Evolutionary conservation across 306 rosid species (phyloP), one percentile per base, ranked within the genome.

Genomic region (Glycine soja): DNA sequence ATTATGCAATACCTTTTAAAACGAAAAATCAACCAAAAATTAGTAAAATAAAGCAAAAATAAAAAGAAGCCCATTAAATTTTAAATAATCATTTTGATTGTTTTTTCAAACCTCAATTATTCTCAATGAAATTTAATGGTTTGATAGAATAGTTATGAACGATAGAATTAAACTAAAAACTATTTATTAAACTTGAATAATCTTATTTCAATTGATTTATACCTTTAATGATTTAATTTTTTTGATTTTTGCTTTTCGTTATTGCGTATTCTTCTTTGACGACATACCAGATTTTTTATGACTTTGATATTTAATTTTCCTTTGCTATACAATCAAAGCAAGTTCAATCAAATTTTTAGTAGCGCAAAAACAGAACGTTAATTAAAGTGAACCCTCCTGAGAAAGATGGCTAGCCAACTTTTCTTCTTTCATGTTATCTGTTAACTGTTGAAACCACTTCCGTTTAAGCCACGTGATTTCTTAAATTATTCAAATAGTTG

Each of bases 371-470:
- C 30, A 16, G 14, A 58, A 34, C 40, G 10, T 47, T 15, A 59
- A 57, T 47, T 59, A 58, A 47, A 57, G 24, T 47, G 43, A 46
- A 59, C 32, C 75, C 46, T 16, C 47, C 6, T 63, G 84, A 53
- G 8, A 19, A 51, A 57, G n/a, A 64, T 73, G 57, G 42, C 75
- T 40, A 64, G 59, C 84, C 68, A 63, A 48, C 19, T 13, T 72
- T 80, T 52, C 34, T 48, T 72, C 24, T 63, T 70, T 10, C 40
- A n/a, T 42, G 47, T n/a, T 40, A 67, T 67, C 46, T 11, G 10
- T n/a, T 42, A 24, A 45, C 7, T 9, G 40, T 16, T 69, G 38
- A 57, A 69, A 43, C 7, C 65, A 18, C 59, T 65, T 64, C 64
- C n/a, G 72, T 47, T 46, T 5, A 19, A 12, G 30, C 8, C 32